Evolutionary conservation across 495 filamentous ascomycete genomes (phyloP), one percentile per base, ranked within the genome.

Genomic region (Aspergillus steynii): DNA sequence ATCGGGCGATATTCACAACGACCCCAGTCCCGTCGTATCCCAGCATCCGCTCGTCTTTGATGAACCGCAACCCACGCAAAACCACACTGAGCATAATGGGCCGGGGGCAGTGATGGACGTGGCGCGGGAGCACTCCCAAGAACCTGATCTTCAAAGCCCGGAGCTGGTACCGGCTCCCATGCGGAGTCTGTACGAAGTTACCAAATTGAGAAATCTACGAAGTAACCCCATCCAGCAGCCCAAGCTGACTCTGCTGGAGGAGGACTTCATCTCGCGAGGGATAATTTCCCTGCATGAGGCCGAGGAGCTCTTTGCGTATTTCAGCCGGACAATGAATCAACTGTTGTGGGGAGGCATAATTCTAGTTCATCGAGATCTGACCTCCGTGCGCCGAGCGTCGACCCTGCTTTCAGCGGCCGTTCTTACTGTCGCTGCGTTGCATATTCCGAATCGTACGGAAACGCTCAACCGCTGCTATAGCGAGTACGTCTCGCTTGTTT

Each of bases 101-200:
- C 73, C 72, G 2, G 72, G 73, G 0, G 62, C 73, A 0, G 69
- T 75, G 12, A 72, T 76, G 72, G 73, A 75, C 53, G 68, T 78
- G 25, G 84, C 83, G 14, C 71, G 82, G 65, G 83, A 85, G 37
- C 74, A 75, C 14, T 83, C 82, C 4, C 80, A 80, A 55, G 82
- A 85, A 31, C 77, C 74, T n/a, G 74, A 78, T 56, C 65, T 80
- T 14, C 79, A 81, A 49, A 74, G 76, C 55, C 73, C 77, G 25
- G 75, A 77, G 8, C 56, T 85, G 37, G 80, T 85, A 29, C 74
- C 82, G 1, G 83, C 81, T 5, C 84, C 84, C 0, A 85, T 86
- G 82, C 78, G 81, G 56, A 85, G 81, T 69, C 66, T 86, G 27
- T 86, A 84, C 65, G 84, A 86, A 61, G 84, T 86, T 31, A 86